Evolutionary conservation across 345 rosid genomes (phyloP).

Genomic region (Gossypium stocksii): DNA sequence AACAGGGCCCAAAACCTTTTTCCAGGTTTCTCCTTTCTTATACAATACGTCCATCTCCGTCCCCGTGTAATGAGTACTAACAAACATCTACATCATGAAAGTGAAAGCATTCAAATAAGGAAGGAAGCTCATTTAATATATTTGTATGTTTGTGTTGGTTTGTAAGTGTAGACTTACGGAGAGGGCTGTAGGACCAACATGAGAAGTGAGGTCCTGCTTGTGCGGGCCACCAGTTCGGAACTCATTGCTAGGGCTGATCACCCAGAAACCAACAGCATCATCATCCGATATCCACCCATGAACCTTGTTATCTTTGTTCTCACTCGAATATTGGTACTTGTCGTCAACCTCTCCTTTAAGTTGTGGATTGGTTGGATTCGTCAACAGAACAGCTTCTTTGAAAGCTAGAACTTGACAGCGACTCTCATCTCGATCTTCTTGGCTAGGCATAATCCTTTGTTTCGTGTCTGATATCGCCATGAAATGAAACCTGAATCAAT

Average conservation of each 20-base stretch:
- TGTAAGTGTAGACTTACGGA: slow-evolving; percentile 34
- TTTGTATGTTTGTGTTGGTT: neutral
- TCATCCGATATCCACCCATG: slow-evolving; percentile 69
- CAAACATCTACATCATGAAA: slow-evolving; percentile 60
- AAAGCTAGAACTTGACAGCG: slow-evolving; percentile 48
- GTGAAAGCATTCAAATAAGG: too few species aligned
- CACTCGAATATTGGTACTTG: slow-evolving; percentile 70
- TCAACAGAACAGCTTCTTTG: slow-evolving; percentile 84
- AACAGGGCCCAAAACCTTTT: slow-evolving; percentile 80
- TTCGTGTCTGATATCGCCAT: slow-evolving; percentile 74
- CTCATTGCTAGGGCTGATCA: slow-evolving; percentile 77
- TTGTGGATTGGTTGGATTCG: slow-evolving; percentile 45
- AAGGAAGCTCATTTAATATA: neutral
- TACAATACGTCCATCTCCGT: slow-evolving; percentile 49
- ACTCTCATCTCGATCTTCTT: slow-evolving; percentile 34
- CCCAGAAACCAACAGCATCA: slow-evolving; percentile 70
- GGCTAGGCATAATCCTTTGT: slow-evolving; percentile 69
- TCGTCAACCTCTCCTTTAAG: slow-evolving; percentile 91
- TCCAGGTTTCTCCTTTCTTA: slow-evolving; percentile 61
- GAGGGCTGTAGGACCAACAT: slow-evolving; percentile 65
- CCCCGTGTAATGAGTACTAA: slow-evolving; percentile 74
- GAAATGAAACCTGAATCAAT: slow-evolving; percentile 52
- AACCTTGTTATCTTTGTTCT: slow-evolving; percentile 48
- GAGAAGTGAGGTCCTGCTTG: slow-evolving; percentile 87
- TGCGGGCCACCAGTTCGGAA: slow-evolving; percentile 60